These are phyloP conservation scores for Cynara cardunculus DNA, from an alignment of 129 eudicot genomes.

Conservation along the genomic window DNA sequence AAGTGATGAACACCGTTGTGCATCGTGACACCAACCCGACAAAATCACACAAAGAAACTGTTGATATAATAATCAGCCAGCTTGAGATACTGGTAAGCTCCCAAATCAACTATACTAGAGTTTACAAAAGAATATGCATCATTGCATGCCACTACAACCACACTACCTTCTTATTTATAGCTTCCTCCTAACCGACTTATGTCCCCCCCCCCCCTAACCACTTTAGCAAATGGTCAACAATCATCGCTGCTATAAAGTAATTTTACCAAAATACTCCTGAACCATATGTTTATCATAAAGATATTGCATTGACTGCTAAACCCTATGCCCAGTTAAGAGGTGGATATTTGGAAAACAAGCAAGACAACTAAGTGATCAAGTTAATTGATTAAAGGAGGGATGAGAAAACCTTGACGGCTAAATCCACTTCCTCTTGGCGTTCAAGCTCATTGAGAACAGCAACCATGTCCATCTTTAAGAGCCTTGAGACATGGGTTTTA, in stretches of 20 bases:
- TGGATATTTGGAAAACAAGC: background rate
- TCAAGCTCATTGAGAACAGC: conserved; percentile 84
- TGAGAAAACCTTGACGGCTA: conserved; percentile 74
- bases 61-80: too few relatives aligned
- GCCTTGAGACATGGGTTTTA: conserved; percentile 76
- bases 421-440: conserved; percentile 76
- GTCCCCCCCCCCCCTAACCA: too few relatives aligned
- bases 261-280: background rate
- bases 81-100: too few relatives aligned
- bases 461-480: conserved; percentile 82
- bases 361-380: background rate
- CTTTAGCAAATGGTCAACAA: background rate
- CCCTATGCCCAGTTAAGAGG: background rate
- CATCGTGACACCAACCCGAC: too few relatives aligned
- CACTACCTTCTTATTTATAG: too few relatives aligned
- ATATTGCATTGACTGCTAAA: background rate
- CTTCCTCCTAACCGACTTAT: too few relatives aligned
- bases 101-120: too few relatives aligned
- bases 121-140: too few relatives aligned
- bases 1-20: too few relatives aligned
- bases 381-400: background rate
- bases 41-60: too few relatives aligned
- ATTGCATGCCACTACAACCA: too few relatives aligned
- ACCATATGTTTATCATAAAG: background rate
- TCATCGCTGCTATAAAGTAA: background rate